Percentiles rank a stretch among this genome's conserved stretches.
Conservation (phyloP, 768 basidiomycete species). For the Russula abietina region DNA sequence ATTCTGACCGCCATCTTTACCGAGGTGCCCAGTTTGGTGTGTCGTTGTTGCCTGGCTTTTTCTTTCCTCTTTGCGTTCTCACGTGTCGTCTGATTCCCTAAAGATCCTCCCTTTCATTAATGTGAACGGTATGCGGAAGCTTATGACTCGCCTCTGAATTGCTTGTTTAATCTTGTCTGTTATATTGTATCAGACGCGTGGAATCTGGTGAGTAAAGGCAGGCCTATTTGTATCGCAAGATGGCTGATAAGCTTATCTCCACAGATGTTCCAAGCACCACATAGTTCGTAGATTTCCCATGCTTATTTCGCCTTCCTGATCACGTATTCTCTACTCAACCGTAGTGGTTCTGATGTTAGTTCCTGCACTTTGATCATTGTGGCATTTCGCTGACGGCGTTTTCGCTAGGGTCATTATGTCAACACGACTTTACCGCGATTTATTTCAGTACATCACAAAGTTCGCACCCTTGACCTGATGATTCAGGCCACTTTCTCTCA, state of each 20-base stretch:
- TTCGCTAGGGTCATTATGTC: slow-evolving; percentile 10
- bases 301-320: slow-evolving; percentile 1
- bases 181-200: not conserved
- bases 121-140: slow-evolving; percentile 4
- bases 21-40: slow-evolving; percentile 10
- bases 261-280: slow-evolving; percentile 20
- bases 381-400: not conserved
- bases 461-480: not conserved
- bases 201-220: not conserved
- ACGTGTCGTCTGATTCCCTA: not conserved
- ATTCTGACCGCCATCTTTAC: slow-evolving; percentile 9
- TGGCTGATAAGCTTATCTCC: too few relatives aligned
- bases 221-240: not conserved
- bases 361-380: not conserved
- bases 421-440: slow-evolving; percentile 13
- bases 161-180: not conserved
- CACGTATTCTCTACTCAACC: not conserved
- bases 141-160: not conserved
- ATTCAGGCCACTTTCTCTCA: not conserved
- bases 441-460: slow-evolving; percentile 18
- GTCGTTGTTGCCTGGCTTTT: not conserved
- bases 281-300: slow-evolving; percentile 15
- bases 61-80: too few relatives aligned
- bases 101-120: slow-evolving; percentile 2
- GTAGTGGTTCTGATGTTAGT: slow-evolving; percentile 14